These are phyloP conservation scores for Dothideomycetidae sp. DNA, from an alignment of 2,329 filamentous ascomycete species.

Conservation along the genomic window DNA sequence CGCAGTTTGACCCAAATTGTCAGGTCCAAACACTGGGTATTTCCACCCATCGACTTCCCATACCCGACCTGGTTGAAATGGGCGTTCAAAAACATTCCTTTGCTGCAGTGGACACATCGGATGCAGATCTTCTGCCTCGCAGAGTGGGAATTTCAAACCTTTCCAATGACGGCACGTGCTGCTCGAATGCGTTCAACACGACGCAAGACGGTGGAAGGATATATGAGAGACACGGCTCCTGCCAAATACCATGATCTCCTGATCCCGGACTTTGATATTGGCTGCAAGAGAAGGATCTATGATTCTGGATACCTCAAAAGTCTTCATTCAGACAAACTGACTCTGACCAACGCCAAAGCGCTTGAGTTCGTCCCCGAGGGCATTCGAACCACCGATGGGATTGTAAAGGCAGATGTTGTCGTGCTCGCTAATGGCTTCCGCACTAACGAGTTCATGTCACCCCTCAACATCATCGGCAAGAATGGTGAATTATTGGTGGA, in stretches of 20 bases:
- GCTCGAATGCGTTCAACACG: constrained; percentile 2
- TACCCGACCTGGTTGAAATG: constrained; percentile 20
- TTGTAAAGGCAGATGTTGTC: constrained; percentile 32
- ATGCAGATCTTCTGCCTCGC: no score
- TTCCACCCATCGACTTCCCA: no score
- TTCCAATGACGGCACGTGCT: constrained; percentile 14
- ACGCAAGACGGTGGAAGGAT: constrained; percentile 8
- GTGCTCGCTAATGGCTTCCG: constrained; percentile 25
- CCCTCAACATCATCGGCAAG: constrained; percentile 21
- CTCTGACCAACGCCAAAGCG: constrained; percentile 10
- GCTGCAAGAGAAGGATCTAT: constrained; percentile 22
- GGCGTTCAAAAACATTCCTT: constrained; percentile 25
- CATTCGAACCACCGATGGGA: constrained; percentile 24
- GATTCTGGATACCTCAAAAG: constrained; percentile 18
- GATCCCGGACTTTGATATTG: constrained; percentile 15
- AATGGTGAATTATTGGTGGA: constrained; percentile 31
- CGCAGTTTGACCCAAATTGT: constrained; percentile 45
- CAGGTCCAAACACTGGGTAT: constrained; percentile 38
- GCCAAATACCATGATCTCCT: constrained; percentile 15
- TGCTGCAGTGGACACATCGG: constrained; percentile 31
- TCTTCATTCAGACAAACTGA: constrained; percentile 15
- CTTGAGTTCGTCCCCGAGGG: constrained; percentile 12
- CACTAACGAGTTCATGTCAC: constrained; percentile 22
- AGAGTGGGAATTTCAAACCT: no score
- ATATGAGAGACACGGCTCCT: constrained; percentile 16